Conservation (phyloP, 2,329 filamentous ascomycete species). For the Neofusicoccum kwambonambiense region DNA sequence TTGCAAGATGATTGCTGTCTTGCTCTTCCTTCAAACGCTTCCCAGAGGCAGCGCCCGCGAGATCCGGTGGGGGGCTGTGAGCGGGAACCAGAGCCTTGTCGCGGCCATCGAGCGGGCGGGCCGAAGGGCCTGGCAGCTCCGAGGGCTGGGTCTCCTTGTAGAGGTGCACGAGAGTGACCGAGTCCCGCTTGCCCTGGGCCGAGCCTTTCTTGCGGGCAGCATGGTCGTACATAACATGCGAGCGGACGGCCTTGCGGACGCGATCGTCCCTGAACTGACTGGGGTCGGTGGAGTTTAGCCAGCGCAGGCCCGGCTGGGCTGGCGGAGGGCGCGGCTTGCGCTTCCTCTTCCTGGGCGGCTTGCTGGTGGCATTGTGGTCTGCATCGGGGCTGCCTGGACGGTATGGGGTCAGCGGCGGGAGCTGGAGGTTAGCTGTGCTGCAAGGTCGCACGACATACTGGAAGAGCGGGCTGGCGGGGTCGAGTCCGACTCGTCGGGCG, state of each 20-base stretch:
- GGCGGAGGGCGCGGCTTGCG: conserved; percentile 6
- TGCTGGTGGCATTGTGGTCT: not conserved
- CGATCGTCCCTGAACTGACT: not conserved
- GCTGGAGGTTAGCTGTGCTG: not conserved
- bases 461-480: not conserved
- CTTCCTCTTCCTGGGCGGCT: conserved; percentile 1
- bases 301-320: conserved; percentile 9
- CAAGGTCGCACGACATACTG: not conserved
- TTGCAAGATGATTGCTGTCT: not conserved
- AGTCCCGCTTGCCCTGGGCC: not conserved
- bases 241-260: conserved; percentile 6
- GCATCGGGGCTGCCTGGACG: conserved; percentile 6
- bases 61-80: not conserved
- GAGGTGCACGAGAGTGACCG: not conserved
- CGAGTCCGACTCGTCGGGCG: not conserved
- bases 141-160: not conserved
- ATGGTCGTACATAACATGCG: conserved; percentile 10
- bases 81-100: not conserved
- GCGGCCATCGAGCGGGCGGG: not conserved
- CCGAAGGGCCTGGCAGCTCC: not conserved
- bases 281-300: conserved; percentile 7
- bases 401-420: not conserved
- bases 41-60: not conserved
- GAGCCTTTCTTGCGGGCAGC: not conserved
- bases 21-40: not conserved